phyloP scores from a whole-genome alignment of 129 eudicot genomes.

The Smallanthus sonchifolius region DNA sequence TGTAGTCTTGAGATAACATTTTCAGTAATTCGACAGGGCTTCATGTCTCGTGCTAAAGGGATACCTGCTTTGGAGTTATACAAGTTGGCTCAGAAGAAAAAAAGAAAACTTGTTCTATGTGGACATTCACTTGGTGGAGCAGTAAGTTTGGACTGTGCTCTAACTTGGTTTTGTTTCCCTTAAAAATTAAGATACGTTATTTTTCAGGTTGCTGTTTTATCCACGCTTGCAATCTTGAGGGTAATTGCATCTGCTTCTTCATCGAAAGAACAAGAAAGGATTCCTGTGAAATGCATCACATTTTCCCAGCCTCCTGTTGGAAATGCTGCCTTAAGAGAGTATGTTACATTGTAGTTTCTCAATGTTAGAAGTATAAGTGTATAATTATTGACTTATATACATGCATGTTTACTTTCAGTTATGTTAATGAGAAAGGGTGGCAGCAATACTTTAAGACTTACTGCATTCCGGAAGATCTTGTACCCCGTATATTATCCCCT shows the following conservation, averaged over 20 bases:
- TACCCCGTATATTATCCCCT: slow-evolving; percentile 93
- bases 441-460: slow-evolving; percentile 83
- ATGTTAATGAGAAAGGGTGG: slow-evolving; percentile 89
- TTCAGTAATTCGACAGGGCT: slow-evolving; percentile 51
- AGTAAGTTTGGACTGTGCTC: slow-evolving; percentile 44
- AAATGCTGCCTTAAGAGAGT: slow-evolving; percentile 98
- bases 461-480: slow-evolving; percentile 97
- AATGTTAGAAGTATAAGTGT: neutral
- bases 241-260: slow-evolving; percentile 71
- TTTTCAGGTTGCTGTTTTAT: slow-evolving; percentile 88
- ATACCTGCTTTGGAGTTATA: slow-evolving; percentile 96
- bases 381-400: neutral
- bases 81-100: slow-evolving; percentile 96
- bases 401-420: slow-evolving; percentile 45
- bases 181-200: neutral
- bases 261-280: slow-evolving; percentile 73
- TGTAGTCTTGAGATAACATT: slow-evolving; percentile 21
- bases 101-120: slow-evolving; percentile 85
- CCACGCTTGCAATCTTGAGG: slow-evolving; percentile 95
- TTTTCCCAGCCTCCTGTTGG: slow-evolving; percentile 99
- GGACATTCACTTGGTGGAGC: slow-evolving; percentile 99
- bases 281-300: slow-evolving; percentile 93
- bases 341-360: slow-evolving; percentile 23
- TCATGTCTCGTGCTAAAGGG: slow-evolving; percentile 99
- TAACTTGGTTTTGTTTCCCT: neutral